Percentiles rank a stretch among this genome's conserved stretches.
Evolutionary conservation across 495 filamentous ascomycete genomes (phyloP).

Genomic region (Extremus antarcticus): DNA sequence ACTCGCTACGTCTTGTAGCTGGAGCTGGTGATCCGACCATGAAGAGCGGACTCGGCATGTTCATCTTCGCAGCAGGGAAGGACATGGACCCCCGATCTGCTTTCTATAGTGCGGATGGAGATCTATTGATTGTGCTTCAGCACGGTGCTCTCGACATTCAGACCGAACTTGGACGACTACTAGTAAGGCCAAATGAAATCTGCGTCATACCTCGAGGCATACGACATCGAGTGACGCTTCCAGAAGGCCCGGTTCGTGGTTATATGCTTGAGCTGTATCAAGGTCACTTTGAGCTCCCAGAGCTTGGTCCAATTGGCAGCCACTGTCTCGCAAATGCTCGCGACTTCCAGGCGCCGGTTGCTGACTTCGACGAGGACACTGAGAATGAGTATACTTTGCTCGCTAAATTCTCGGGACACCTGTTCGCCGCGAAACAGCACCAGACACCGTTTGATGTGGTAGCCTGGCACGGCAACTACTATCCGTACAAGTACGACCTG

Average conservation of each 20-base stretch:
- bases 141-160: conserved; percentile 76
- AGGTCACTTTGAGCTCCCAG: conserved; percentile 73
- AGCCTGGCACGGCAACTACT: conserved; percentile 71
- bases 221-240: conserved; percentile 62
- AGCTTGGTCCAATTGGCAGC: conserved; percentile 80
- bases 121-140: conserved; percentile 76
- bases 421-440: conserved; percentile 60
- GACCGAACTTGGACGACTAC: conserved; percentile 69
- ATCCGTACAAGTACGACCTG: conserved; percentile 82
- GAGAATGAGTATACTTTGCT: conserved; percentile 46
- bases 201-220: conserved; percentile 78
- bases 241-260: conserved; percentile 56
- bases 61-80: conserved; percentile 70
- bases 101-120: conserved; percentile 86
- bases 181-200: conserved; percentile 85
- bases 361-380: conserved; percentile 56
- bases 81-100: conserved; percentile 62
- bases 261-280: conserved; percentile 85
- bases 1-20: conserved; percentile 64
- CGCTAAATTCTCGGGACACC: conserved; percentile 68
- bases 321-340: conserved; percentile 79
- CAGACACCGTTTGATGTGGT: conserved; percentile 78
- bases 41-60: conserved; percentile 72
- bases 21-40: conserved; percentile 74
- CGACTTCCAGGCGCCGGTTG: conserved; percentile 79